Base-by-base conservation (phyloP, 129 eudicot species). In the Chrysanthemum makinoi region DNA sequence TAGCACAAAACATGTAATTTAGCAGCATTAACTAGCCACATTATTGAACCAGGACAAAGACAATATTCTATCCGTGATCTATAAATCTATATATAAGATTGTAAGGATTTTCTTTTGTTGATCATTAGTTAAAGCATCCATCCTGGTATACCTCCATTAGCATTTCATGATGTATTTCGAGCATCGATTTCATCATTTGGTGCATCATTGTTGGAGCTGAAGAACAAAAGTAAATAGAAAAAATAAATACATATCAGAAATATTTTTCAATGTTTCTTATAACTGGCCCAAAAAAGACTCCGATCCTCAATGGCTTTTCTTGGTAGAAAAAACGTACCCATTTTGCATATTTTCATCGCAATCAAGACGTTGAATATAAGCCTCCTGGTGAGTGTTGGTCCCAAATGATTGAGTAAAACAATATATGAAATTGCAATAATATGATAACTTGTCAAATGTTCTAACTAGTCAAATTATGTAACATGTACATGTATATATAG, bases 91-190 rank as follows among this genome's bases (percentile, higher is more conserved):
- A 59, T 46, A 72, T 20, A 11, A 39, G 16, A 28, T n/a, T 14
- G 63, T 33, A 43, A 30, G 30, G 63, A 63, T 73, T 18, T 73
- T 73, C 70, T 62, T 50, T 46, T 10, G 8, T 51, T 33, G 71
- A 52, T 64, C 48, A 14, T 65, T 39, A 68, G 28, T 74, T 71
- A 82, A 3, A 74, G 87, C 90, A 86, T 86, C 87, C 90, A 80
- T 44, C 79, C 83, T 19, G 87, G 87, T 35, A 72, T 69, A 55
- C 66, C 59, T 65, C 79, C 79, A 58, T 35, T 66, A 26, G 46
- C 68, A 62, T 73, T 69, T 69, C 62, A 81, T 18, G 77, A 47
- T 14, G 79, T 20, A 28, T 81, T 64, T 35, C 65, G 75, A 26
- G 4, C 68, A 44, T 59, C 77, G 76, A 63, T 55, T 66, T 49